Evolutionary conservation across 345 rosid species (phyloP).

Genomic region (Cardamine resedifolia): DNA sequence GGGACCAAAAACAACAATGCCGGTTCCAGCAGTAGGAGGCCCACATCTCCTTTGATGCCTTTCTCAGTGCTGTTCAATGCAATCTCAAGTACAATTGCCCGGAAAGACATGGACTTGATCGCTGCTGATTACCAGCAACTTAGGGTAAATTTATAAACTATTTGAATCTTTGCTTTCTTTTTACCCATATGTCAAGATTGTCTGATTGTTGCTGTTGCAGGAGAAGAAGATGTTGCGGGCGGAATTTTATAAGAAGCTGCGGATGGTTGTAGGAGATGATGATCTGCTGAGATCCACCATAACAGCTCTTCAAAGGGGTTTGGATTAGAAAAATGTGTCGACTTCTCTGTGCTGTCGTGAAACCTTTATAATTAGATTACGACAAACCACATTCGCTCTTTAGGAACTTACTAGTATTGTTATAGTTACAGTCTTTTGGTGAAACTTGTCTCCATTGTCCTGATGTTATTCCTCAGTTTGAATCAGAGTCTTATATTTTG

Average conservation of each 20-base stretch:
- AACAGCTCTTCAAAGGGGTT: slow-evolving; percentile 51
- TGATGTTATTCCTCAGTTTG: background rate
- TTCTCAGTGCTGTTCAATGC: slow-evolving; percentile 76
- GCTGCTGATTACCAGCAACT: slow-evolving; percentile 50
- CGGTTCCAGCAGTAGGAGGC: slow-evolving; percentile 19
- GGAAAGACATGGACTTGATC: slow-evolving; percentile 59
- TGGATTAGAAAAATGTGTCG: slow-evolving; percentile 29
- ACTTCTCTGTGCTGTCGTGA: slow-evolving; percentile 26
- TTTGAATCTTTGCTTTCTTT: background rate
- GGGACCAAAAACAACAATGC: slow-evolving; percentile 9
- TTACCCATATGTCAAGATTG: slow-evolving; percentile 5
- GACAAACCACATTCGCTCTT: background rate
- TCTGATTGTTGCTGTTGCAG: slow-evolving; percentile 37
- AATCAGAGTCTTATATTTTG: background rate
- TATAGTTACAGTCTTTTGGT: background rate
- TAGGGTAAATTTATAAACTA: slow-evolving; percentile 47
- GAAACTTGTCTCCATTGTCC: background rate
- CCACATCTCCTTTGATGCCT: slow-evolving; percentile 74
- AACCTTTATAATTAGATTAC: slow-evolving; percentile 4
- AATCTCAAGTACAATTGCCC: slow-evolving; percentile 59
- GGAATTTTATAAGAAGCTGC: slow-evolving; percentile 58
- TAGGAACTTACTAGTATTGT: background rate
- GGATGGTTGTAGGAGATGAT: slow-evolving; percentile 66
- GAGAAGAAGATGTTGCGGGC: slow-evolving; percentile 56
- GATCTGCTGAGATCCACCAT: slow-evolving; percentile 58